Conservation (phyloP, 75 land plant species). For the Pseudotsuga menziesii region DNA sequence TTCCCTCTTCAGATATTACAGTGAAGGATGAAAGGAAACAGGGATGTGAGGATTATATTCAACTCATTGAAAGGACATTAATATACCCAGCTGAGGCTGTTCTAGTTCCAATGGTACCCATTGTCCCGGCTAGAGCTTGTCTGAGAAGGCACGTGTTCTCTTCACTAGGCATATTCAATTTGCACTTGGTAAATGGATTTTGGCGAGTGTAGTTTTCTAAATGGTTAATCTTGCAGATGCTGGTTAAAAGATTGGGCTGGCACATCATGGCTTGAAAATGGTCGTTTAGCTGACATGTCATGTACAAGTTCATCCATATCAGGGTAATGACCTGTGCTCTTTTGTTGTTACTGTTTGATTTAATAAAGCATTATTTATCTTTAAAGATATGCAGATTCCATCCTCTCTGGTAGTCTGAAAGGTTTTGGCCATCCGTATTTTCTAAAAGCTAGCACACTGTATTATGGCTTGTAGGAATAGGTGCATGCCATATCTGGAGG, state of each 20-base stretch:
- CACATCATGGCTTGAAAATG: constrained; percentile 48
- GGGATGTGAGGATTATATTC: constrained; percentile 20
- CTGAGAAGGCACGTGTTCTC: constrained; percentile 58
- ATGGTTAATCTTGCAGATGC: constrained; percentile 44
- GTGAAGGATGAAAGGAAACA: constrained; percentile 22
- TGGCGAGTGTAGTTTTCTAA: background rate
- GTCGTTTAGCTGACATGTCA: constrained; percentile 18
- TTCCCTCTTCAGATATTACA: background rate
- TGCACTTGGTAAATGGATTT: background rate
- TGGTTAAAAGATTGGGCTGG: constrained; percentile 86
- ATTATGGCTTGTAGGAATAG: background rate
- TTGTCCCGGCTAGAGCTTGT: constrained; percentile 54
- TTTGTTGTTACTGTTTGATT: background rate
- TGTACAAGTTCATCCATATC: constrained; percentile 9
- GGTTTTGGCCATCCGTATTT: background rate
- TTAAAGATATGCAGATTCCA: background rate
- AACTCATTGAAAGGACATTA: constrained; percentile 58
- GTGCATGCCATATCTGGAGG: background rate
- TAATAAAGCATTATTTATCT: background rate
- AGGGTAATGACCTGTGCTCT: constrained; percentile 1
- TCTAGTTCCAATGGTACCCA: constrained; percentile 69
- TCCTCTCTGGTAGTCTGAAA: background rate
- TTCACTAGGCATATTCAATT: background rate
- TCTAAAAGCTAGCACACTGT: background rate
- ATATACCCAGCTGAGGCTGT: constrained; percentile 89